Base-by-base conservation (phyloP, 148 eudicot species). In the Oxyria digyna region DNA sequence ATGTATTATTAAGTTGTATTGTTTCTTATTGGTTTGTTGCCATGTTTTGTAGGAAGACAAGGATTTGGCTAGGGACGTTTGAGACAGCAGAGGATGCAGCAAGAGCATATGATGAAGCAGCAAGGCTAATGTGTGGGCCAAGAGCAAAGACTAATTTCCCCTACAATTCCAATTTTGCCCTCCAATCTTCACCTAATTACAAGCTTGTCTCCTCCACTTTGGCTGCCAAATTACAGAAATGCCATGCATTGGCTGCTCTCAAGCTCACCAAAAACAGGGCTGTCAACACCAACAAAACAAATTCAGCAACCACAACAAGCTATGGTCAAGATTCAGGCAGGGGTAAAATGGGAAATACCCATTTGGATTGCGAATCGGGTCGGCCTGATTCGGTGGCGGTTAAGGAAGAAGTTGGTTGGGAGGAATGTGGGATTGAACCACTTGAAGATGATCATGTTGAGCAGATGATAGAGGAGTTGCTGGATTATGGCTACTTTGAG, bases 11-110 rank as follows among this genome's bases (percentile, higher is more conserved):
- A 35, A 35, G 38, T 35, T 35, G 3, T 35, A 2, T 6, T 6
- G 6, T 35, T 35, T 35, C 38, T 6, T 35, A 35, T 35, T 35
- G 31, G 1, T 12, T 1, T 55, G 3, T 55, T 21, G 21, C 8
- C 5, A 24, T 66, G 21, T 66, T 18, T 37, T 37, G 29, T 76
- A 87, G 92, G 86, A 87, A 87, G 71, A 87, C 92, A 4, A 85
- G 92, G 73, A 85, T 87, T 48, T 87, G 92, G 92, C 74, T 87
- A 14, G 92, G 92, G 32, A 87, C 92, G 20, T 87, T 81, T 37
- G 92, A 87, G 77, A 87, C 92, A 17, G 87, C 92, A 3, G 92
- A 87, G 78, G 92, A 85, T 31, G 92, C 89, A 33, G 92, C 92
- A 4, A 75, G 81, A 67, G 92, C 92, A 0, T 87, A 87, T 62